phyloP scores from a whole-genome alignment of 73 alveolate species.

The Paramecium tetraurelia region DNA sequence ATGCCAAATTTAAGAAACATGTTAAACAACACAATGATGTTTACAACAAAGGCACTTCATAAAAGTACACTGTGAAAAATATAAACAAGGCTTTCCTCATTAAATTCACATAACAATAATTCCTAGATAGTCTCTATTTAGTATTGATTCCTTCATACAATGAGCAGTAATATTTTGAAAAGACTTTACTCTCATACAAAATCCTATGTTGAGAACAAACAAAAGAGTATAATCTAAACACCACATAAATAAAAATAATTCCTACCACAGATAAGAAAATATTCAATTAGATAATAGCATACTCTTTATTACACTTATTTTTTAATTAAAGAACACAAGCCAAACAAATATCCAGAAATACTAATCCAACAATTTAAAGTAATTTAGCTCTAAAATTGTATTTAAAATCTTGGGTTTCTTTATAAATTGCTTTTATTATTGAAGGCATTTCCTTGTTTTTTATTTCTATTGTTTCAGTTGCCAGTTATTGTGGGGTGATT shows the following conservation, averaged over 20 bases:
- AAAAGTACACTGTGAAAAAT: background rate
- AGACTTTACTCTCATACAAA: background rate
- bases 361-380: background rate
- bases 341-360: background rate
- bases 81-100: background rate
- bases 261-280: background rate
- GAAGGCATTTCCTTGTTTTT: background rate
- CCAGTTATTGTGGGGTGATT: background rate
- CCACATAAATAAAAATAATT: background rate
- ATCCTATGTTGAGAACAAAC: background rate
- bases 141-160: background rate
- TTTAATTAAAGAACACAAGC: background rate
- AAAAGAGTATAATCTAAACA: background rate
- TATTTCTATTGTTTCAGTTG: background rate
- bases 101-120: background rate
- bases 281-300: background rate
- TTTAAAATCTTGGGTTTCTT: background rate
- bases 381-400: background rate
- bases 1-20: background rate
- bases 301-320: background rate
- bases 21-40: background rate
- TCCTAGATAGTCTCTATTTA: background rate
- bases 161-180: background rate
- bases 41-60: background rate
- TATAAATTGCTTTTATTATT: background rate